These are phyloP conservation scores for Daedalea quercina DNA, from an alignment of 768 basidiomycete genomes.

Conservation along the genomic window DNA sequence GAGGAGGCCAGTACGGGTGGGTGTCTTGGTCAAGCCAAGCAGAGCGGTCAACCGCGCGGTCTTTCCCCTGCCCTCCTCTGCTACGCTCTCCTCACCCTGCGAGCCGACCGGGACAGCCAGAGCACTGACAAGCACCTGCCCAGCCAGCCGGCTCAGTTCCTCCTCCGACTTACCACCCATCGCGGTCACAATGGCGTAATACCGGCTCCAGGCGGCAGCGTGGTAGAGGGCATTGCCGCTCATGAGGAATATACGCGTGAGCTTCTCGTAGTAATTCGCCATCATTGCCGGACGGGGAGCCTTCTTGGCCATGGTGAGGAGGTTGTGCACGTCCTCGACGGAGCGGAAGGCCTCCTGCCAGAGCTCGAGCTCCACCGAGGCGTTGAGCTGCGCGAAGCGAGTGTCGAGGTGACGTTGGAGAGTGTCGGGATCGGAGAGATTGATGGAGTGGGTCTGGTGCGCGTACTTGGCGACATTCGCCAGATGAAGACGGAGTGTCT, in stretches of 20 bases:
- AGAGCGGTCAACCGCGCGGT: conserved; percentile 77
- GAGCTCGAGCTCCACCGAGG: conserved; percentile 94
- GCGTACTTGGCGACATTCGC: conserved; percentile 93
- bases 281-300: conserved; percentile 92
- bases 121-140: conserved; percentile 87
- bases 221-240: conserved; percentile 93
- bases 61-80: conserved; percentile 54
- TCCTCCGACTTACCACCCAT: conserved; percentile 74
- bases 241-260: conserved; percentile 94
- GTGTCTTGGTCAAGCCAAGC: conserved; percentile 76
- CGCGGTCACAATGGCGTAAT: conserved; percentile 64
- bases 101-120: conserved; percentile 86
- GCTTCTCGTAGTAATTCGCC: conserved; percentile 98
- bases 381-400: conserved; percentile 93
- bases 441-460: conserved; percentile 90
- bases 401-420: conserved; percentile 95
- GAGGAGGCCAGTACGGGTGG: conserved; percentile 81
- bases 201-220: conserved; percentile 91
- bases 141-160: conserved; percentile 74
- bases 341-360: conserved; percentile 99
- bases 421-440: conserved; percentile 90
- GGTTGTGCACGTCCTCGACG: conserved; percentile 95
- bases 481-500: conserved; percentile 92
- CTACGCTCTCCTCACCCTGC: conserved; percentile 41
- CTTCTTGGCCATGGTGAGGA: conserved; percentile 90